Percentiles rank a stretch among this genome's conserved stretches.
phyloP scores from a whole-genome alignment of 2,329 filamentous ascomycete genomes.

The Fusarium nematophilum region DNA sequence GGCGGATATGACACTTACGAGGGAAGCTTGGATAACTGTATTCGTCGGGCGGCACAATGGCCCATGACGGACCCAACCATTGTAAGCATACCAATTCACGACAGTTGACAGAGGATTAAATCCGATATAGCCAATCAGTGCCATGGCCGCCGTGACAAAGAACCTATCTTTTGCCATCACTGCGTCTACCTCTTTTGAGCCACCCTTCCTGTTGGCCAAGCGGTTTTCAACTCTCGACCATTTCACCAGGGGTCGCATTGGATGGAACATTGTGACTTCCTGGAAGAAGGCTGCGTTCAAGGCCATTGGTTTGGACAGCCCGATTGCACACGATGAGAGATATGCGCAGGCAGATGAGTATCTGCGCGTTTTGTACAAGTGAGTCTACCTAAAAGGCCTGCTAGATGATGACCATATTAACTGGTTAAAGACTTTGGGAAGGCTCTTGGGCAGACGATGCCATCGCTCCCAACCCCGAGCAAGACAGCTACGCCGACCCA shows the following conservation, averaged over 20 bases:
- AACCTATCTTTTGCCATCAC: constrained; percentile 72
- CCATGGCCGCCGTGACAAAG: constrained; percentile 75
- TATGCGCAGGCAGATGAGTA: constrained; percentile 73
- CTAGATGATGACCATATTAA: not conserved
- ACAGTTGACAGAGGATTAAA: not conserved
- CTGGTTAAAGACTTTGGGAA: constrained; percentile 59
- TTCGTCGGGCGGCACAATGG: constrained; percentile 72
- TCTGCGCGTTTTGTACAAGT: constrained; percentile 71
- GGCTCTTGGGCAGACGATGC: constrained; percentile 69
- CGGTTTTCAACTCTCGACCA: constrained; percentile 72
- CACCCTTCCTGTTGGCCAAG: constrained; percentile 71
- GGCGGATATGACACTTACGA: constrained; percentile 73
- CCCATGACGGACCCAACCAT: constrained; percentile 73
- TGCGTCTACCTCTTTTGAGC: constrained; percentile 71
- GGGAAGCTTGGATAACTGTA: constrained; percentile 68
- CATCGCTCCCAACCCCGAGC: constrained; percentile 62
- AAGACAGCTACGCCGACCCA: constrained; percentile 68
- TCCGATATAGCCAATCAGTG: constrained; percentile 63
- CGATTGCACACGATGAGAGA: constrained; percentile 70
- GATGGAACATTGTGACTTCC: constrained; percentile 74
- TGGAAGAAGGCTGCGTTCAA: constrained; percentile 68
- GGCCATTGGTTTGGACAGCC: constrained; percentile 67
- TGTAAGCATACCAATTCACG: constrained; percentile 51
- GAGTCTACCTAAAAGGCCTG: constrained; percentile 9
- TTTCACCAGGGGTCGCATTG: constrained; percentile 69